Evolutionary conservation across 1,284 basidiomycete species (phyloP).

Genomic region (Sporisorium graminicola): DNA sequence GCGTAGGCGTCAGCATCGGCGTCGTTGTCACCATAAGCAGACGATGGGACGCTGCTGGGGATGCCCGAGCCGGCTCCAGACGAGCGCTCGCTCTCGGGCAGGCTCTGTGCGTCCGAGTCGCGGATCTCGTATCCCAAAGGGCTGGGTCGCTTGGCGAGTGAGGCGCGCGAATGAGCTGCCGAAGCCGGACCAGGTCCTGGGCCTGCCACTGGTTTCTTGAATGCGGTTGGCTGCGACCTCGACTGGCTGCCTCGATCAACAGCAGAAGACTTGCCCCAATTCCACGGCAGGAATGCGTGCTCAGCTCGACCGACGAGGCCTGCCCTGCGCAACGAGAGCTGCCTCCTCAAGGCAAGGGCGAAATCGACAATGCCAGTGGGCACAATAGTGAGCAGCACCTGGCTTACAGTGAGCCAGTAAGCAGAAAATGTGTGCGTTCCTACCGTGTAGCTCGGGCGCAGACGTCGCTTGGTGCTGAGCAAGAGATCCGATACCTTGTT

Average conservation of each 20-base stretch:
- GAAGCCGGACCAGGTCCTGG: conserved; percentile 57
- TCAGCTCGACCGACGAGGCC: conserved; percentile 44
- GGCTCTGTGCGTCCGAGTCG: conserved; percentile 44
- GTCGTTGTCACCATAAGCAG: conserved; percentile 51
- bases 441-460: conserved; percentile 48
- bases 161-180: conserved; percentile 48
- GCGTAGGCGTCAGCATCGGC: conserved; percentile 32
- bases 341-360: conserved; percentile 33
- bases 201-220: conserved; percentile 24
- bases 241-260: conserved; percentile 2
- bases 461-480: conserved; percentile 46
- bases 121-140: conserved; percentile 39
- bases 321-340: conserved; percentile 42
- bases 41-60: conserved; percentile 53
- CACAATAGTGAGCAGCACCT: conserved; percentile 39
- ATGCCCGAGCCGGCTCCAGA: conserved; percentile 52
- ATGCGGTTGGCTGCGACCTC: conserved; percentile 4
- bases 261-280: conserved; percentile 24
- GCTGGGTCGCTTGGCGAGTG: conserved; percentile 28
- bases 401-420: conserved; percentile 49
- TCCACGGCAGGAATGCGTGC: conserved; percentile 51
- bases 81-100: conserved; percentile 47
- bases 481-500: conserved; percentile 49
- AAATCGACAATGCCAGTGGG: conserved; percentile 49
- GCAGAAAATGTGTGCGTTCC: conserved; percentile 35